Percentiles rank a stretch among this genome's conserved stretches.
These are phyloP conservation scores for Schrenkiella parvula DNA, from an alignment of 345 rosid species.

Conservation along the genomic window DNA sequence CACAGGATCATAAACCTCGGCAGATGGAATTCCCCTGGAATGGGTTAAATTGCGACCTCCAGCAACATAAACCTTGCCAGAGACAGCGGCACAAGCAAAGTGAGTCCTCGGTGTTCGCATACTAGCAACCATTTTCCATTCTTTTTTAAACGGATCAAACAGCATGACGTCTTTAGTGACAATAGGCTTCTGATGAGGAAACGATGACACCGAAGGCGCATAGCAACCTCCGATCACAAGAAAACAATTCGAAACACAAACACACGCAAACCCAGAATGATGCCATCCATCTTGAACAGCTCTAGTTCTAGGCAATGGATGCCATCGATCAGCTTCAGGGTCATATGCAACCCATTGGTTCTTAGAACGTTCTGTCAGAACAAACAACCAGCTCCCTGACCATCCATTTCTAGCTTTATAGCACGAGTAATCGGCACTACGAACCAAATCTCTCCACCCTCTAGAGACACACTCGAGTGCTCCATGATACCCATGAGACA, in stretches of 20 bases:
- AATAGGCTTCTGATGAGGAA: constrained; percentile 41
- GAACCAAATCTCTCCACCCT: constrained; percentile 68
- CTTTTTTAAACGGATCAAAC: constrained; percentile 70
- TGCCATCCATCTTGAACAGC: constrained; percentile 40
- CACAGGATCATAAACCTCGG: constrained; percentile 79
- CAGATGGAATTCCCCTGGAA: constrained; percentile 53
- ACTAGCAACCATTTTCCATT: constrained; percentile 55
- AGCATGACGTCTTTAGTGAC: constrained; percentile 53
- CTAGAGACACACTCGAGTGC: constrained; percentile 58
- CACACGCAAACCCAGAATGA: constrained; percentile 69
- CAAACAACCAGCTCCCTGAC: constrained; percentile 79
- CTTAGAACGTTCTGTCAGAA: constrained; percentile 58
- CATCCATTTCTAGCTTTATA: constrained; percentile 60
- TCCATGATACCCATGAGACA: constrained; percentile 76
- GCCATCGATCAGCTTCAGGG: constrained; percentile 79
- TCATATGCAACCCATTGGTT: constrained; percentile 84
- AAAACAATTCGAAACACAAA: constrained; percentile 53
- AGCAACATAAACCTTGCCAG: constrained; percentile 79
- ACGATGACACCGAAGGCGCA: constrained; percentile 39
- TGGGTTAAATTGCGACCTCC: constrained; percentile 65
- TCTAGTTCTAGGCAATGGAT: constrained; percentile 55
- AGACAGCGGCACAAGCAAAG: constrained; percentile 64
- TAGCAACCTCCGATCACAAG: constrained; percentile 76
- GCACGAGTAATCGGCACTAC: constrained; percentile 49
- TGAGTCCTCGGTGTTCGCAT: constrained; percentile 72